Conservation (phyloP, 805 yeast species). For the Schizosaccharomyces lindneri region DNA sequence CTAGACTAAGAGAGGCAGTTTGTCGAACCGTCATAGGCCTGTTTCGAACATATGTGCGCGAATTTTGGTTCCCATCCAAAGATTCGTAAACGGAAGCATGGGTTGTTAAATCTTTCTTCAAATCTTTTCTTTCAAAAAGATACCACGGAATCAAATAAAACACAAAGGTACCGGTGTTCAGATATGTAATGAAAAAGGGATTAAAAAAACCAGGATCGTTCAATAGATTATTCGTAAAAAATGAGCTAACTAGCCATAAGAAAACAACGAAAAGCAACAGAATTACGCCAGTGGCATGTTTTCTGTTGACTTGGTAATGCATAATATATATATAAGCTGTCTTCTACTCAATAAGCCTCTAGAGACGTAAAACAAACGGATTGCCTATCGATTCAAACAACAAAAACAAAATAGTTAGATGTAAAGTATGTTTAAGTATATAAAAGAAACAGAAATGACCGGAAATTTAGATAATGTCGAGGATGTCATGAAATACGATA, state of each 20-base stretch:
- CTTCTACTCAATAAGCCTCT: neutral
- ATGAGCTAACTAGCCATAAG: conserved; percentile 68
- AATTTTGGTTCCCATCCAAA: neutral
- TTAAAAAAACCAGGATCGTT: conserved; percentile 49
- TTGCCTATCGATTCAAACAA: too few relatives aligned
- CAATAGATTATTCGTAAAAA: conserved; percentile 36
- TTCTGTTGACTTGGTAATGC: neutral
- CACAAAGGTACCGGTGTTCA: conserved; percentile 67
- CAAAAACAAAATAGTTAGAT: too few relatives aligned
- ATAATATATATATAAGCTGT: neutral
- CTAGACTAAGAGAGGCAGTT: conserved; percentile 48
- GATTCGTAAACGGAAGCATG: neutral
- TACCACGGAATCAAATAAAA: conserved; percentile 31
- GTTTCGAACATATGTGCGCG: neutral
- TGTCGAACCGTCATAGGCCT: conserved; percentile 17
- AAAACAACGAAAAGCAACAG: conserved; percentile 6
- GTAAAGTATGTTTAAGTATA: too few relatives aligned
- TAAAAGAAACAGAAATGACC: too few relatives aligned
- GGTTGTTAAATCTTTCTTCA: neutral
- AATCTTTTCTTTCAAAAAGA: neutral
- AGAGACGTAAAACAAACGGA: neutral
- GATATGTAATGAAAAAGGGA: conserved; percentile 78
- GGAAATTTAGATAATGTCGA: too few relatives aligned
- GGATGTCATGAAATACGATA: too few relatives aligned
- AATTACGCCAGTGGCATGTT: conserved; percentile 5